phyloP scores from a whole-genome alignment of 169 alveolate genomes.

The Babesia bovis region DNA sequence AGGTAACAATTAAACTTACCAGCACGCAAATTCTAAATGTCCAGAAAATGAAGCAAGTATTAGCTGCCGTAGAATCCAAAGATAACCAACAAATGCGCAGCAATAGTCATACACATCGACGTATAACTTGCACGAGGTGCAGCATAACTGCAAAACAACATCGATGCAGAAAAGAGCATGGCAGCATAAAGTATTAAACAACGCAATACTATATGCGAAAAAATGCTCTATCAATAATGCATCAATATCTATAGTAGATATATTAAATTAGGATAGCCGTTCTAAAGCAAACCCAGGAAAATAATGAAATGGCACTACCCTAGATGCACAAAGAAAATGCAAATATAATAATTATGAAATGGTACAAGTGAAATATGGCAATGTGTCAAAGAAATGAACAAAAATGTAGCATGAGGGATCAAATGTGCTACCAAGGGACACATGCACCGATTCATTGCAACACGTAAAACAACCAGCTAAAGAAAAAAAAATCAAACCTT shows the following conservation, averaged over 20 bases:
- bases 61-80: background rate
- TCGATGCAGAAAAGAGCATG: conserved; percentile 34
- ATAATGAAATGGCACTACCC: background rate
- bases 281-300: too few species aligned
- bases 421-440: background rate
- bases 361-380: background rate
- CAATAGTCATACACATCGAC: conserved; percentile 6
- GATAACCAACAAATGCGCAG: background rate
- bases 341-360: too few species aligned
- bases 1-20: background rate
- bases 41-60: background rate
- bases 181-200: background rate
- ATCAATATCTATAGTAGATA: background rate
- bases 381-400: background rate
- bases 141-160: conserved; percentile 25
- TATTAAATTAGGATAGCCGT: too few species aligned
- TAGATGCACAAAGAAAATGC: background rate
- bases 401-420: background rate
- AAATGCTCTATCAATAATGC: background rate
- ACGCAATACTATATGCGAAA: background rate
- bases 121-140: conserved; percentile 40
- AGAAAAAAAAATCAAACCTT: too few species aligned
- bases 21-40: background rate
- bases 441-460: conserved; percentile 3
- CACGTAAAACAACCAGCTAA: background rate